Base-by-base conservation (phyloP, 192 early-diverging fungal genomes). In the Pilobolus umbonatus region DNA sequence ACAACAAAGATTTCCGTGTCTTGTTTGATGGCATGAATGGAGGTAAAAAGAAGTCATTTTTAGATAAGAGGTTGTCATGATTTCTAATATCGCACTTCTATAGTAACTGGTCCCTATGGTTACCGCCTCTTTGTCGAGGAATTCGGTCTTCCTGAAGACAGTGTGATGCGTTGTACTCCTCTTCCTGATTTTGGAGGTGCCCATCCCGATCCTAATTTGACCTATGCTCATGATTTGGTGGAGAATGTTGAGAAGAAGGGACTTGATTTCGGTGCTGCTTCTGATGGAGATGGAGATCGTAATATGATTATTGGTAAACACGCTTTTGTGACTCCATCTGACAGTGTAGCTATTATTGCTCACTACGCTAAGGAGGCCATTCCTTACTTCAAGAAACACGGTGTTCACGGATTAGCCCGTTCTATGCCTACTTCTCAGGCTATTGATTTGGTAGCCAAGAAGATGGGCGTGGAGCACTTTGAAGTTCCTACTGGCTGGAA, bases 271-370 rank as follows among this genome's bases (percentile, higher is more conserved):
- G 96, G 94, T 46, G 96, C 94, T 15, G 96, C 96, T 5, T 96
- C 92, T 0, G 96, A 98, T 73, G 96, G 96, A 60, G 96, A 98
- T 75, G 96, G 96, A 61, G 96, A 93, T 59, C 89, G 90, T 61
- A 97, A 98, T 79, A 97, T 98, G 96, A 91, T 98, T 48, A 90
- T 97, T 68, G 90, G 91, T 65, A 89, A 95, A 67, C 85, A 89
- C 54, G 90, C 84, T 59, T 98, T 98, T 74, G 95, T 98, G 35
- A 97, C 89, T 22, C 96, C 96, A 1, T 93, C 90, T 15, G 96
- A 98, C 68, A 95, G 93, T 31, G 95, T 98, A 0, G 96, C 96
- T 5, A 84, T 95, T 43, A 98, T 98, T 73, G 95, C 96, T 21
- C 88, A 88, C 56, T 81, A 95, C 59, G 91, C 93, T 4, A 69